Base-by-base conservation (phyloP, 2,329 filamentous ascomycete genomes). In the Diaporthe sp. region DNA sequence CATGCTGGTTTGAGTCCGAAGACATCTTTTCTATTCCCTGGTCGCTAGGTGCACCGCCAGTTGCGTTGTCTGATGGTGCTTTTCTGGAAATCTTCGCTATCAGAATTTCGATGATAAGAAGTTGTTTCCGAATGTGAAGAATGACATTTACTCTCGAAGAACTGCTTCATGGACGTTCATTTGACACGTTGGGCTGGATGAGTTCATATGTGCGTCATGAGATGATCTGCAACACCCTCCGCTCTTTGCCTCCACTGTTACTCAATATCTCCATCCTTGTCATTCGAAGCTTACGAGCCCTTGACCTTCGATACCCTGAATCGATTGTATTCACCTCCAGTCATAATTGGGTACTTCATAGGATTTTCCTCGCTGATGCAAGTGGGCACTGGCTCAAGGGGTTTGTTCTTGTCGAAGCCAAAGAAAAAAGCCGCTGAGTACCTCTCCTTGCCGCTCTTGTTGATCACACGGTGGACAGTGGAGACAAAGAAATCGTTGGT, bases 401-500 rank as follows among this genome's bases (percentile, higher is more conserved):
- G 67, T 58, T 80, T 81, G 25, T 51, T n/a, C 42, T 60, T 68
- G 49, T 82, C 81, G 61, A 83, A 82, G 4, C 81, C 80, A 46
- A 82, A 84, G 80, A 86, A 87, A 76, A 87, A 87, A 0, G 84
- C 84, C 71, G 84, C 83, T 60, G 84, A 85, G 77, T 84, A 83
- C 25, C 85, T 78, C 78, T 86, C 84, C 0, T 74, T 74, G 22
- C 83, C 83, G 71, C 81, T 84, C 70, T 78, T 79, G 76, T 84
- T 86, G 58, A 83, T 81, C 2, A 84, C 85, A 2, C 85, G 80
- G 71, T 87, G 85, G 28, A 85, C 82, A 0, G 85, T 86, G 61
- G 84, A 84, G 60, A 85, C 83, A 79, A 84, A 86, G n/a, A 83
- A 78, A 39, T 85, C 84, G 74, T 86, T 85, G 1, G 85, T 86